Conservation (phyloP, 176 grass and related monocot species). For the Dendrocalamus sinicus region DNA sequence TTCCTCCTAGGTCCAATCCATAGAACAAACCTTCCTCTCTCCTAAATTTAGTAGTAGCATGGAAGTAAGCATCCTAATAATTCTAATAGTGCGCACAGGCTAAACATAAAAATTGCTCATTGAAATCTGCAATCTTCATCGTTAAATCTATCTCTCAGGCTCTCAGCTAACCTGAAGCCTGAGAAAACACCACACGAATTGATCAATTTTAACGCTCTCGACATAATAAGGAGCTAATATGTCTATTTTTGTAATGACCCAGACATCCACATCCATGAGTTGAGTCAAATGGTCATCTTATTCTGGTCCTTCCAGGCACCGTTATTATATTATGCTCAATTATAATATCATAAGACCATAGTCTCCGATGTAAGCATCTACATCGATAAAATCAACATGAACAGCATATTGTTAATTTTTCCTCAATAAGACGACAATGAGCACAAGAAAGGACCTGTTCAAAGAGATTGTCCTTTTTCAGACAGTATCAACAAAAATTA, state of each 20-base stretch:
- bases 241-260: background rate
- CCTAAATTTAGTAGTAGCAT: conserved; percentile 35
- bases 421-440: background rate
- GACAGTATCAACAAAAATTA: background rate
- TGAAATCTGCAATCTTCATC: background rate
- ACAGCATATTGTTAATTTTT: background rate
- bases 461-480: background rate
- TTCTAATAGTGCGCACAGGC: background rate
- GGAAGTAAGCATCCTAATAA: background rate
- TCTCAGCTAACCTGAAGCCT: background rate
- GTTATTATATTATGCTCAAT: background rate
- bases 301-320: background rate
- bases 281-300: background rate
- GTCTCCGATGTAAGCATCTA: background rate
- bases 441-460: background rate
- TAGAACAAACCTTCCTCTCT: conserved; percentile 79
- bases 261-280: background rate
- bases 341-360: background rate
- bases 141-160: background rate
- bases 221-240: background rate
- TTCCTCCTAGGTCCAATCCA: conserved; percentile 88
- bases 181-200: background rate
- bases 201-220: background rate
- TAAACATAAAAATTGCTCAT: background rate
- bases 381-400: background rate